phyloP scores from a whole-genome alignment of 2,329 filamentous ascomycete species.

The Rhynchosporium agropyri region DNA sequence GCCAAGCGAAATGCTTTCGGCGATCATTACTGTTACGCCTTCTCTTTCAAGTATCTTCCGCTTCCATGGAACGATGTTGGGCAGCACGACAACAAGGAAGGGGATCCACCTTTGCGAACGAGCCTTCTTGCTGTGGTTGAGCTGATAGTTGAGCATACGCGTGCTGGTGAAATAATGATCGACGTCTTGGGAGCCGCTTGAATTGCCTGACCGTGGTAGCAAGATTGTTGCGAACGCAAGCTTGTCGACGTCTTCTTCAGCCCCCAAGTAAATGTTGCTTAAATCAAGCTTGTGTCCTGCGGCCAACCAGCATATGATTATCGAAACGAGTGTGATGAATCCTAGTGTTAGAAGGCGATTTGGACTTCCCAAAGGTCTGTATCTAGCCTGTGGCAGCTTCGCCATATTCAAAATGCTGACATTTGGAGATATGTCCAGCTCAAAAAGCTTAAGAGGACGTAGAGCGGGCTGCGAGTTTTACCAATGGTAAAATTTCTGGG shows the following conservation, averaged over 20 bases:
- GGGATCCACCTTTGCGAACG: constrained; percentile 39
- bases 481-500: not conserved
- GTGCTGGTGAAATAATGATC: constrained; percentile 42
- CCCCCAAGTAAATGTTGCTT: not conserved
- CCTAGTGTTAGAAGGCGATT: not conserved
- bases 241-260: not conserved
- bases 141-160: constrained; percentile 44
- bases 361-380: not conserved
- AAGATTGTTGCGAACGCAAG: constrained; percentile 18
- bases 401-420: constrained; percentile 11
- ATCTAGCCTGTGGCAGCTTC: constrained; percentile 1
- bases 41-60: constrained; percentile 41
- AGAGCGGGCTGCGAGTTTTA: not conserved
- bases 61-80: constrained; percentile 36
- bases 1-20: constrained; percentile 35
- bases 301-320: not conserved
- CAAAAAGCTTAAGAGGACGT: not conserved
- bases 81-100: constrained; percentile 43
- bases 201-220: not conserved
- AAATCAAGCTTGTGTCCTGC: constrained; percentile 7
- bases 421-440: not conserved
- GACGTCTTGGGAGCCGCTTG: not conserved
- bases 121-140: constrained; percentile 42
- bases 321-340: not conserved
- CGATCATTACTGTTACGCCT: constrained; percentile 43